Percentiles rank a stretch among this genome's conserved stretches.
Conservation (phyloP, 768 basidiomycete species). For the Psilocybe sp. region DNA sequence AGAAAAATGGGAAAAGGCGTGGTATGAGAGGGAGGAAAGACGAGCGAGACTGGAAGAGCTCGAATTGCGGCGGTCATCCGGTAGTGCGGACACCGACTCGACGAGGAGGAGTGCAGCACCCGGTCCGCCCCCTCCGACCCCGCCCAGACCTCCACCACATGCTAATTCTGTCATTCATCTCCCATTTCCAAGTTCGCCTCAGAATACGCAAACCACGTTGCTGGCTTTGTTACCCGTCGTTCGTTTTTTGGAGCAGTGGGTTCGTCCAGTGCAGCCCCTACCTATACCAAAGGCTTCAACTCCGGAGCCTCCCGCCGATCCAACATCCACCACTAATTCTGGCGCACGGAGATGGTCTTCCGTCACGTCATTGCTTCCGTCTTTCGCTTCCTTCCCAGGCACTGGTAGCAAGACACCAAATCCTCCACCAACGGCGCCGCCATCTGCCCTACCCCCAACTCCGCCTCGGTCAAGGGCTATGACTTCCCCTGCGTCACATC, state of each 20-base stretch:
- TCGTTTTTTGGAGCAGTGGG: constrained; percentile 64
- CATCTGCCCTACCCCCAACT: constrained; percentile 19
- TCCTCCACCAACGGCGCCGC: constrained; percentile 18
- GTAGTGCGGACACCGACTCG: background rate
- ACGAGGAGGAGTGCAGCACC: constrained; percentile 22
- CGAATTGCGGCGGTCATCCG: background rate
- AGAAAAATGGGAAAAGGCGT: constrained; percentile 35
- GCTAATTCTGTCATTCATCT: constrained; percentile 71
- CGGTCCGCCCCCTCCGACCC: constrained; percentile 30
- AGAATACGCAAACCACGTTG: constrained; percentile 51
- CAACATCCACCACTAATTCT: constrained; percentile 11
- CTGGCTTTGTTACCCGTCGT: constrained; percentile 60
- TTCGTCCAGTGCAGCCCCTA: constrained; percentile 36
- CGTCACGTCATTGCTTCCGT: constrained; percentile 37
- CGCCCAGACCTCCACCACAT: constrained; percentile 65
- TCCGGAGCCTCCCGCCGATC: background rate
- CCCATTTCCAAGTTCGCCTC: constrained; percentile 70
- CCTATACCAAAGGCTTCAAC: constrained; percentile 8
- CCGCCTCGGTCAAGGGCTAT: constrained; percentile 33
- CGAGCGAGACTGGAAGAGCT: background rate
- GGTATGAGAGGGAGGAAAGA: constrained; percentile 19
- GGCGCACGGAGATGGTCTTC: constrained; percentile 40
- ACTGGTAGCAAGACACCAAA: constrained; percentile 3
- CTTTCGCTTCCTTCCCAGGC: constrained; percentile 31
- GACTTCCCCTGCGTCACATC: constrained; percentile 21